Evolutionary conservation across 805 yeast genomes (phyloP).

Genomic region (Candida pini): DNA sequence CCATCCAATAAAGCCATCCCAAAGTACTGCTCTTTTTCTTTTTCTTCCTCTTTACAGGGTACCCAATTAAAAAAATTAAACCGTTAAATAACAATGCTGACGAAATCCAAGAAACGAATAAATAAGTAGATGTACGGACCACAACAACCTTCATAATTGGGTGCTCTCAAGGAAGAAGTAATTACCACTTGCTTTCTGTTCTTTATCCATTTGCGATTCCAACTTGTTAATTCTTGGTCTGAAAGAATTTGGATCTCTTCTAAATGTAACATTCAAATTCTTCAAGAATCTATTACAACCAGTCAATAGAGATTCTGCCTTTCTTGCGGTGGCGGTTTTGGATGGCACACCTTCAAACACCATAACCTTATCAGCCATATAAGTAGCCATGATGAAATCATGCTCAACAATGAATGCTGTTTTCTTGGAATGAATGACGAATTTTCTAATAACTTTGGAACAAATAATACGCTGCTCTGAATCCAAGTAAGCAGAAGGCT

Average conservation of each 20-base stretch:
- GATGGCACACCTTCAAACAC: slow-evolving; percentile 97
- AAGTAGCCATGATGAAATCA: slow-evolving; percentile 99
- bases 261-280: slow-evolving; percentile 94
- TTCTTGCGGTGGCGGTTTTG: slow-evolving; percentile 72
- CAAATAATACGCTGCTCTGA: slow-evolving; percentile 99
- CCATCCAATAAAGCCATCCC: too few relatives aligned
- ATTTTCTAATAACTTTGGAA: slow-evolving; percentile 96
- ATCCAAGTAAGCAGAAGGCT: slow-evolving; percentile 98
- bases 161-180: slow-evolving; percentile 88
- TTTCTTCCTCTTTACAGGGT: not conserved
- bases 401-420: slow-evolving; percentile 99
- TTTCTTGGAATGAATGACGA: slow-evolving; percentile 92
- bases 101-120: slow-evolving; percentile 4
- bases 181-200: slow-evolving; percentile 88
- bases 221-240: slow-evolving; percentile 98
- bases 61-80: not conserved
- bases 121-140: slow-evolving; percentile 1
- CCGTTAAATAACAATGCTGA: not conserved
- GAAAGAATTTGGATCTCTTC: slow-evolving; percentile 98
- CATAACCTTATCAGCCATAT: slow-evolving; percentile 97
- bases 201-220: slow-evolving; percentile 98
- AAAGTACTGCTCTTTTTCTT: slow-evolving; percentile 1
- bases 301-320: slow-evolving; percentile 89
- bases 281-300: slow-evolving; percentile 97
- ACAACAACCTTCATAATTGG: slow-evolving; percentile 26